phyloP scores from a whole-genome alignment of 1,139 yeast species.

The Hanseniaspora sp. region DNA sequence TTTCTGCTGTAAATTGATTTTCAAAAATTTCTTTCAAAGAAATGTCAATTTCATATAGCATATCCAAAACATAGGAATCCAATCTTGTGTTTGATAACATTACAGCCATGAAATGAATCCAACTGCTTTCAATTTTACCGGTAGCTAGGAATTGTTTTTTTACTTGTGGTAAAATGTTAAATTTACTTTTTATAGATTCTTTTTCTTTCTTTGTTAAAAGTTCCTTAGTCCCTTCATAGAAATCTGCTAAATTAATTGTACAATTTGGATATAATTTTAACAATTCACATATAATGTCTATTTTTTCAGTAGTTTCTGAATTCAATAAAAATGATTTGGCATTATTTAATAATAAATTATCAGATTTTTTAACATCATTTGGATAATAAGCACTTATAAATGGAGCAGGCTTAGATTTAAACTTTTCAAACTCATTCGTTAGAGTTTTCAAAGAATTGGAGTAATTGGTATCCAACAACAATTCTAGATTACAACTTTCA shows the following conservation, averaged over 20 bases:
- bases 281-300: background rate
- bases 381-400: background rate
- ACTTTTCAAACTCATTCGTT: background rate
- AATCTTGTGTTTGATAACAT: background rate
- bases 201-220: background rate
- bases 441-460: background rate
- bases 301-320: background rate
- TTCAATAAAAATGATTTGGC: background rate
- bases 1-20: constrained; percentile 31
- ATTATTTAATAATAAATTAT: background rate
- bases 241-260: background rate
- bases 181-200: background rate
- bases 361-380: background rate
- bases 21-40: constrained; percentile 22
- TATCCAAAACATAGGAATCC: background rate
- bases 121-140: background rate
- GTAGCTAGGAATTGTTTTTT: background rate
- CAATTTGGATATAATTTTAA: background rate
- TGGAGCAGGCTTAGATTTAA: background rate
- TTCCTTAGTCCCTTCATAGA: background rate
- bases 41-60: background rate
- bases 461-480: background rate
- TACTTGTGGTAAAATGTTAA: background rate
- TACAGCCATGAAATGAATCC: background rate
- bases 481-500: background rate